Conservation (phyloP, 495 filamentous ascomycete species). For the Aspergillus carlsbadensis region DNA sequence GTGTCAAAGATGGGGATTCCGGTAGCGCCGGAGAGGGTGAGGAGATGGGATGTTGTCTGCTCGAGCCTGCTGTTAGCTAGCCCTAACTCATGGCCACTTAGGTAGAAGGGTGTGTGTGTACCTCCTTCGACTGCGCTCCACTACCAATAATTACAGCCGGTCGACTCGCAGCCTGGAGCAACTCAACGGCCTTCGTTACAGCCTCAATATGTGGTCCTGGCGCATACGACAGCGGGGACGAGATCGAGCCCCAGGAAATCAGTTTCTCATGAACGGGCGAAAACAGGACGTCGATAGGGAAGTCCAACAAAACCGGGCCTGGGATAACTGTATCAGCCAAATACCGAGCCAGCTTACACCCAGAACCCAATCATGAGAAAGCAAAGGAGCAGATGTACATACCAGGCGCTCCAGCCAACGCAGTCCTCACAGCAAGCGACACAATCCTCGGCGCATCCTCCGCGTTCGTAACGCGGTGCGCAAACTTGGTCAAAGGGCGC, state of each 20-base stretch:
- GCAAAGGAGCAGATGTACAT: not conserved
- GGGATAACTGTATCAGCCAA: no score
- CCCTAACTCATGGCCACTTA: not conserved
- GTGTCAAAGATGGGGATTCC: constrained; percentile 27
- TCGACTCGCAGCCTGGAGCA: constrained; percentile 18
- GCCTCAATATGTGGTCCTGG: constrained; percentile 22
- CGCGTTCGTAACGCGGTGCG: constrained; percentile 25
- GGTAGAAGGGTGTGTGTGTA: not conserved
- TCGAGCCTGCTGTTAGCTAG: not conserved
- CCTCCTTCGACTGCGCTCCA: constrained; percentile 18
- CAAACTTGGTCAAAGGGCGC: constrained; percentile 27
- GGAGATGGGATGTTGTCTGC: constrained; percentile 17
- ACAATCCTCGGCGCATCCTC: constrained; percentile 30
- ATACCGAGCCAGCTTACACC: no score
- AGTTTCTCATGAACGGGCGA: constrained; percentile 24
- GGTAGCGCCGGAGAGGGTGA: constrained; percentile 18
- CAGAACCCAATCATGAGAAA: not conserved
- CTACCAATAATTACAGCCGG: constrained; percentile 28
- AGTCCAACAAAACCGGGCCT: constrained; percentile 30
- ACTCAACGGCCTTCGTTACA: constrained; percentile 13
- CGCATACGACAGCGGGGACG: constrained; percentile 20
- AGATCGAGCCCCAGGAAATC: constrained; percentile 31
- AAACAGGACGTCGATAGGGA: constrained; percentile 31
- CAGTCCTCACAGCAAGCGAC: constrained; percentile 27
- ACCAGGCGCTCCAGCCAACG: constrained; percentile 29